Evolutionary conservation across 2,329 filamentous ascomycete genomes (phyloP).

Genomic region (Colletotrichum horii): DNA sequence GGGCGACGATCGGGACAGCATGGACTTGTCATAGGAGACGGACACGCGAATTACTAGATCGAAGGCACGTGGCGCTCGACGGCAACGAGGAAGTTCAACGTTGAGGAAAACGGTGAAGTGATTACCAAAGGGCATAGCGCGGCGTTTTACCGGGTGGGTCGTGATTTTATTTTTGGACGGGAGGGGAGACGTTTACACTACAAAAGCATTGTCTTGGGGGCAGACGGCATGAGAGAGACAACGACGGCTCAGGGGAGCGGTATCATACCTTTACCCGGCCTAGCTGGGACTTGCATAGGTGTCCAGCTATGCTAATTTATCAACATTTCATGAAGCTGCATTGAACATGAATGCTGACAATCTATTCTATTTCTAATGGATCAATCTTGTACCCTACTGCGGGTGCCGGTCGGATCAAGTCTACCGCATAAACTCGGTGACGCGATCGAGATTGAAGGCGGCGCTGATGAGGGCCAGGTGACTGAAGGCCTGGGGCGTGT

Average conservation of each 20-base stretch:
- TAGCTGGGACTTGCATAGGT: too few relatives aligned
- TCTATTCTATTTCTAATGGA: not conserved
- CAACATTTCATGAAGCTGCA: not conserved
- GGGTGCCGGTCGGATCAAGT: fast-evolving
- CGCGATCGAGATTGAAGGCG: slow-evolving; percentile 75
- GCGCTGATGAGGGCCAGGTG: slow-evolving; percentile 78
- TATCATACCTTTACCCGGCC: not conserved
- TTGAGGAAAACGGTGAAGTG: not conserved
- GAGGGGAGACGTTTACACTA: not conserved
- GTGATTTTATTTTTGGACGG: not conserved
- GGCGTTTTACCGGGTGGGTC: slow-evolving; percentile 9
- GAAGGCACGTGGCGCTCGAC: not conserved
- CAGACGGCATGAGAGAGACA: not conserved
- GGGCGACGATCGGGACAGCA: slow-evolving; percentile 47
- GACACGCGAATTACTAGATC: not conserved
- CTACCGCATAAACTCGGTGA: slow-evolving; percentile 32
- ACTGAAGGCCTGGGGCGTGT: slow-evolving; percentile 81
- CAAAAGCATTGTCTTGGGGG: not conserved
- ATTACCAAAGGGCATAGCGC: slow-evolving; percentile 21
- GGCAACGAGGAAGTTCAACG: not conserved
- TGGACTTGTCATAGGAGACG: slow-evolving; percentile 46
- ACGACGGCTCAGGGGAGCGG: not conserved
- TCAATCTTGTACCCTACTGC: not conserved
- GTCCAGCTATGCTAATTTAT: not conserved
- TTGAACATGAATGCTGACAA: not conserved